Conservation (phyloP, 306 rosid species). For the Luffa acutangula region DNA sequence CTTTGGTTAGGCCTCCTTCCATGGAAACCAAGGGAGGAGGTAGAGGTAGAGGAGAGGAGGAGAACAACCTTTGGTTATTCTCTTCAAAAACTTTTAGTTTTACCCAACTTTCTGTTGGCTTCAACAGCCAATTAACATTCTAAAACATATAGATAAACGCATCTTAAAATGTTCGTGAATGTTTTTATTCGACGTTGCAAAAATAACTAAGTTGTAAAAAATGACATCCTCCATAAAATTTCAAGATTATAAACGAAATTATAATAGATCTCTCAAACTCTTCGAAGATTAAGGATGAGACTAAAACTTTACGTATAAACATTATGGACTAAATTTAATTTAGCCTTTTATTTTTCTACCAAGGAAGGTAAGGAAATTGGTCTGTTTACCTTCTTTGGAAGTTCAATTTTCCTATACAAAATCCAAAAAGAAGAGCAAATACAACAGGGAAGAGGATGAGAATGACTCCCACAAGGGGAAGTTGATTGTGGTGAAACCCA, state of each 20-base stretch:
- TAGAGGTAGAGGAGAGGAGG: too few species aligned
- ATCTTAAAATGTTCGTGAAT: too few species aligned
- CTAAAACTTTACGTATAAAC: background rate
- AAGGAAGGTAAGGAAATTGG: background rate
- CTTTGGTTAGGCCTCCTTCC: too few species aligned
- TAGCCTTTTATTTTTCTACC: background rate
- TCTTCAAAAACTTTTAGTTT: too few species aligned
- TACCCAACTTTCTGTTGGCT: too few species aligned
- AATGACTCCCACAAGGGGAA: slow-evolving; percentile 22
- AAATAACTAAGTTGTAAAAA: too few species aligned
- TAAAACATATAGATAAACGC: too few species aligned
- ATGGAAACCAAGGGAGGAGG: too few species aligned
- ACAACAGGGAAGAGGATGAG: slow-evolving; percentile 23
- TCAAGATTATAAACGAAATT: background rate
- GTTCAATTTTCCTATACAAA: slow-evolving; percentile 18
- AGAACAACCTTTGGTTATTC: too few species aligned
- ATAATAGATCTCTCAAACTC: too few species aligned
- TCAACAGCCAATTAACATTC: too few species aligned
- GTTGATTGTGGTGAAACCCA: slow-evolving; percentile 26
- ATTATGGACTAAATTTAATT: background rate
- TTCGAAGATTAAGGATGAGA: background rate
- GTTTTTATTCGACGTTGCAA: background rate
- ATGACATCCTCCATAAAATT: background rate
- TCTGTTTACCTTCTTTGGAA: slow-evolving; percentile 19
- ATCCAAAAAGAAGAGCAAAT: slow-evolving; percentile 27